Evolutionary conservation across 495 filamentous ascomycete species (phyloP), one percentile per base, ranked within the genome.

Genomic region (Barbatosphaeria neglecta): DNA sequence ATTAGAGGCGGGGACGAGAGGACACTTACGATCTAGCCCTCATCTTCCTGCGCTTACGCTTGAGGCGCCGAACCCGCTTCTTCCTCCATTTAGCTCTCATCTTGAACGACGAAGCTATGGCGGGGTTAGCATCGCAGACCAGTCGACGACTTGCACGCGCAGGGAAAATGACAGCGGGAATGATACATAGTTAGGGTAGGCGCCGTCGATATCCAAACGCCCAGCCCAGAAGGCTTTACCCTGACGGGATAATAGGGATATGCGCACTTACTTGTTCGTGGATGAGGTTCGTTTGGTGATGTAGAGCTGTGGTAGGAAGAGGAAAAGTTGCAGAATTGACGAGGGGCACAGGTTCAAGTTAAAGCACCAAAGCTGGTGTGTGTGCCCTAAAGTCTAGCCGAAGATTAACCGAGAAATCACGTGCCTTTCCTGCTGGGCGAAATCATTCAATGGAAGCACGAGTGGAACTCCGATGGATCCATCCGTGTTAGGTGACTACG

Each of bases 51-150:
- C 90, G 83, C 89, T 96, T 96, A 69, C 87, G 81, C 82, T 96
- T 96, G 72, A 96, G 84, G 71, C 90, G 82, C 54, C 90, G 83
- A 75, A 93, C 87, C 65, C 90, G 78, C 89, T 96, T 96, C 86
- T 96, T 96, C 80, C 89, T 88, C 89, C 89, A 95, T 77, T 95
- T 95, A 60, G 86, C 87, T 88, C 89, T 89, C 89, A 95, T 93
- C 81, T 79, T 90, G 80, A 62, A 57, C 41, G 41, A 35, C 35
- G 44, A 24, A 40, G 40, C 44, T 50, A 20, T 17, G 15, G 4
- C 15, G n/a, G 20, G 16, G 28, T 50, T 40, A 50, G 48, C 37
- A 38, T 17, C 5, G 28, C 41, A 19, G 16, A n/a, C 45, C 8
- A 18, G 20, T 22, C n/a, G 2, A 5, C 6, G 13, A 15, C 10